A percentile compares a stretch with the other conserved stretches of the same genome.
Conservation (phyloP, 768 basidiomycete genomes). For the Amanita fuliginea region DNA sequence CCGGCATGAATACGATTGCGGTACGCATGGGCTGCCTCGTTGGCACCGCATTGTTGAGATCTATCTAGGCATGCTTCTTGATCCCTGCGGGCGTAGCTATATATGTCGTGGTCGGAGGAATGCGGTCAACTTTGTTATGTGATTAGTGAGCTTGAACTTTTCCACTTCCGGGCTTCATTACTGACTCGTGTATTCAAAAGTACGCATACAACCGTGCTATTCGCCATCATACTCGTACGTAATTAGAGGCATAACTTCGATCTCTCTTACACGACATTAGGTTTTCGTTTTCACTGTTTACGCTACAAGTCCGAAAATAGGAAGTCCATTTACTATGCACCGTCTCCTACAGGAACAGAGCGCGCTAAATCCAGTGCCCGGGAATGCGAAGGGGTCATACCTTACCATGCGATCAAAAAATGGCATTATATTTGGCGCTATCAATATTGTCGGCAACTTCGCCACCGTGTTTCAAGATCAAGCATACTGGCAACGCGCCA, state of each 20-base stretch:
- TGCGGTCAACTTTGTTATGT: conserved; percentile 77
- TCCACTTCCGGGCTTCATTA: not conserved
- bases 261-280: conserved; percentile 12
- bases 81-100: conserved; percentile 82
- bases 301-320: conserved; percentile 68
- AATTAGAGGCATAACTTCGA: not conserved
- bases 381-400: conserved; percentile 83
- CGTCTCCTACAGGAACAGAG: conserved; percentile 59
- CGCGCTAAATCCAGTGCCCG: conserved; percentile 44
- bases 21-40: conserved; percentile 20
- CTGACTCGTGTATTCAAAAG: conserved; percentile 22
- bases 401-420: conserved; percentile 69
- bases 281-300: conserved; percentile 71
- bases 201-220: conserved; percentile 80
- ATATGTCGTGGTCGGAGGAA: conserved; percentile 81
- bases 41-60: not conserved
- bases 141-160: conserved; percentile 54
- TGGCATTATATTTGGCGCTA: conserved; percentile 75
- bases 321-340: conserved; percentile 70
- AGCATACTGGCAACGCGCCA: conserved; percentile 89
- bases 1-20: conserved; percentile 84
- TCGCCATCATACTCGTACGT: conserved; percentile 65
- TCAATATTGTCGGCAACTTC: conserved; percentile 85
- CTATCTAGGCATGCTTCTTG: conserved; percentile 67
- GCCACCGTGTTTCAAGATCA: conserved; percentile 47